phyloP scores from a whole-genome alignment of 2,329 filamentous ascomycete species.

The Phaeosphaeriaceae sp. region DNA sequence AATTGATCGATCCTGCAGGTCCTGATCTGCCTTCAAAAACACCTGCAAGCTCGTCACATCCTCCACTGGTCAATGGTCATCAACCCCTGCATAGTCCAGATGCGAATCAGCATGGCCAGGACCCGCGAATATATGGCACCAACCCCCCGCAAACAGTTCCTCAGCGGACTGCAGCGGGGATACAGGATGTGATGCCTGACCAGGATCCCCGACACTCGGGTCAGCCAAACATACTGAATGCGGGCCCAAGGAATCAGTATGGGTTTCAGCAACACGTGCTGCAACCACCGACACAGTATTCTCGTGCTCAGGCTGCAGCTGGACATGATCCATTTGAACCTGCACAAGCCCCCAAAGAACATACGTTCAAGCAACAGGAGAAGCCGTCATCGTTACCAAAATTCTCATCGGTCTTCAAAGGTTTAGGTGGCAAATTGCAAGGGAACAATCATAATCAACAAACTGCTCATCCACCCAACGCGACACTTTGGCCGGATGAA shows the following conservation, averaged over 20 bases:
- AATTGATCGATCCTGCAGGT: not conserved
- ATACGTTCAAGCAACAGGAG: constrained; percentile 19
- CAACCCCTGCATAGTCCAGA: constrained; percentile 9
- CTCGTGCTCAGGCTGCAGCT: constrained; percentile 52
- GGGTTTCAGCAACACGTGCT: constrained; percentile 42
- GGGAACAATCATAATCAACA: constrained; percentile 19
- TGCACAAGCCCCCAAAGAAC: constrained; percentile 23
- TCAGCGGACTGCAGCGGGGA: constrained; percentile 15
- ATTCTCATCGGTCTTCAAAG: constrained; percentile 57
- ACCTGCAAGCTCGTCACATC: constrained; percentile 9
- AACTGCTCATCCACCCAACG: constrained; percentile 6
- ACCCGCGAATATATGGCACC: constrained; percentile 15
- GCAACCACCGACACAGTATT: constrained; percentile 42
- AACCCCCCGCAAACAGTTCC: constrained; percentile 11
- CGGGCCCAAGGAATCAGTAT: constrained; percentile 32
- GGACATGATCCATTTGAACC: constrained; percentile 18
- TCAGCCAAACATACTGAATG: constrained; percentile 11
- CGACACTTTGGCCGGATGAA: constrained; percentile 1
- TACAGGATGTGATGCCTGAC: constrained; percentile 12
- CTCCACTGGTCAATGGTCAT: constrained; percentile 9
- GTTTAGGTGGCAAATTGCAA: constrained; percentile 32
- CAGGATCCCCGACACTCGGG: constrained; percentile 23
- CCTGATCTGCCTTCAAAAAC: constrained; percentile 4
- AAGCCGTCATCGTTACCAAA: constrained; percentile 35
- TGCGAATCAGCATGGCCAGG: constrained; percentile 13